Conservation (phyloP, 1,284 basidiomycete species). For the Austroboletus novae-zelandiae region DNA sequence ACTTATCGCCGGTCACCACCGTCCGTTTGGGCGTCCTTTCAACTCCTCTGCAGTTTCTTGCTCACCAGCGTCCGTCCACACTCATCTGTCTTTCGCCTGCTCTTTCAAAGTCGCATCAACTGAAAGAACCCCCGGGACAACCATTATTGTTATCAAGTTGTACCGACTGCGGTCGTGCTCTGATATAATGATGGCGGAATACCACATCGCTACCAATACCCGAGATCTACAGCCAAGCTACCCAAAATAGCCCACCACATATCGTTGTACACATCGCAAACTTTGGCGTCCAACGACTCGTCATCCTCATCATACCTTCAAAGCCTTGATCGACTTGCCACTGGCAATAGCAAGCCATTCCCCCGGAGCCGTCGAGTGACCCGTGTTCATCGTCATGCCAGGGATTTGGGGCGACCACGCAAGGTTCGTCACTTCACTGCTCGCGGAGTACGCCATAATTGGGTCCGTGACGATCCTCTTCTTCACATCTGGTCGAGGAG, state of each 20-base stretch:
- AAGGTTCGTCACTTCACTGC: constrained; percentile 79
- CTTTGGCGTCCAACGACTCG: not conserved
- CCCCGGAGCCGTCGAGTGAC: constrained; percentile 69
- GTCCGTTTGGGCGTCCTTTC: too few species aligned
- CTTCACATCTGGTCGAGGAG: constrained; percentile 71
- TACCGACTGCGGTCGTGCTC: not conserved
- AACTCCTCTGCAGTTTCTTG: too few species aligned
- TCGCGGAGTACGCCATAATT: constrained; percentile 79
- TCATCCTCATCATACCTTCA: constrained; percentile 61
- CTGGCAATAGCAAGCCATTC: constrained; percentile 92
- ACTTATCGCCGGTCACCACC: too few species aligned
- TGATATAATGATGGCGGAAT: not conserved
- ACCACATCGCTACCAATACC: not conserved
- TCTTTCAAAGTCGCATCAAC: not conserved
- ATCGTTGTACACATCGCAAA: not conserved
- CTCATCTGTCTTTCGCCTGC: too few species aligned
- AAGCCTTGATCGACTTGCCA: constrained; percentile 78
- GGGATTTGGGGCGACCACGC: constrained; percentile 83
- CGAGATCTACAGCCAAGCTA: not conserved
- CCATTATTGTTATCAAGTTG: not conserved
- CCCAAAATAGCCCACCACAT: not conserved
- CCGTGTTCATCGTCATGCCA: constrained; percentile 69
- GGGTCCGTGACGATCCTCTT: constrained; percentile 73
- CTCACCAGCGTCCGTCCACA: too few species aligned
- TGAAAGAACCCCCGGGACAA: not conserved